A percentile compares a stretch with the other conserved stretches of the same genome.
Evolutionary conservation across 768 basidiomycete genomes (phyloP).

Genomic region (Boletus insuetus): DNA sequence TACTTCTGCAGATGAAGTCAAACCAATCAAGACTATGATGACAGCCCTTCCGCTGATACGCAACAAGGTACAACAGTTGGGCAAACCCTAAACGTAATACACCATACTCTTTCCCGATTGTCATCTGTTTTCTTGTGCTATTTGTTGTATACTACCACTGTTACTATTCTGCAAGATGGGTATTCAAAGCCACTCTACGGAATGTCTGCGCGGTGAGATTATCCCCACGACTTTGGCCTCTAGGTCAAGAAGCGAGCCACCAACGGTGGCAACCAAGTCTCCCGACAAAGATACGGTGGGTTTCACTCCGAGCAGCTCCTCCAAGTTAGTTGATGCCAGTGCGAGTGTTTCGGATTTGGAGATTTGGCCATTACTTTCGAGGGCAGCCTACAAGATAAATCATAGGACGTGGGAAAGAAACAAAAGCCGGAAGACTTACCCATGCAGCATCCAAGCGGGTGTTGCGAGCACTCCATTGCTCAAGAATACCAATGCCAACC

Average conservation of each 20-base stretch:
- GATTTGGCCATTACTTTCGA: slow-evolving; percentile 39
- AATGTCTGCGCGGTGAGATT: slow-evolving; percentile 44
- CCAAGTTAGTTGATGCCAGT: slow-evolving; percentile 53
- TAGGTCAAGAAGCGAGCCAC: slow-evolving; percentile 51
- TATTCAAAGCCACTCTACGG: slow-evolving; percentile 50
- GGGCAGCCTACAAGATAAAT: slow-evolving; percentile 33
- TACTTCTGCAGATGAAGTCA: slow-evolving; percentile 52
- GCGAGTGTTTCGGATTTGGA: slow-evolving; percentile 47
- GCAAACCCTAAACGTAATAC: slow-evolving; percentile 10
- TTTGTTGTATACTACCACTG: slow-evolving; percentile 6
- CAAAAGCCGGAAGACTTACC: slow-evolving; percentile 44
- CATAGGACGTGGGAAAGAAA: slow-evolving; percentile 22
- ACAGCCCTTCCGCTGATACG: slow-evolving; percentile 63
- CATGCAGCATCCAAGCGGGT: slow-evolving; percentile 80
- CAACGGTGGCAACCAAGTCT: slow-evolving; percentile 57
- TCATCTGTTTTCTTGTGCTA: not conserved
- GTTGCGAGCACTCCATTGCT: slow-evolving; percentile 72
- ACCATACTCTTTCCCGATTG: not conserved
- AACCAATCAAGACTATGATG: slow-evolving; percentile 74
- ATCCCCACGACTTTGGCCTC: slow-evolving; percentile 51
- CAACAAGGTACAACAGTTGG: slow-evolving; percentile 45
- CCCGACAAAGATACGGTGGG: slow-evolving; percentile 20
- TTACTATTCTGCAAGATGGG: slow-evolving; percentile 2
- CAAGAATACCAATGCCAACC: slow-evolving; percentile 64
- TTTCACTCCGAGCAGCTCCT: slow-evolving; percentile 38